Conservation (phyloP, 176 grass and related monocot genomes). For the Musa itinerans region DNA sequence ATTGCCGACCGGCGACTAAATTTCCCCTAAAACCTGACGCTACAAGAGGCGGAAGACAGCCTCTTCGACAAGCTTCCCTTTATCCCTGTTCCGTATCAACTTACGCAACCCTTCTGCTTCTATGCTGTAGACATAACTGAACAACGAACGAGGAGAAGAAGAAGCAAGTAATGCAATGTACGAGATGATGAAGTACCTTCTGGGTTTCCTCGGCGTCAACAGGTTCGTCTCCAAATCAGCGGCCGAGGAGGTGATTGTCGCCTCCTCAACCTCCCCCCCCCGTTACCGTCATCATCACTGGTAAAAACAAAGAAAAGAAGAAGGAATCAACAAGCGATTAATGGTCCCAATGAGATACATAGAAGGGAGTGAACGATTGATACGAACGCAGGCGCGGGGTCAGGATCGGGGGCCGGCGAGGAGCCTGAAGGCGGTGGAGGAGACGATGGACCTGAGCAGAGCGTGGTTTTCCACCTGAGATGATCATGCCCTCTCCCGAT, state of each 20-base stretch:
- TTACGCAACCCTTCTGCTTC: background rate
- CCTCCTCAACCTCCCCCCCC: constrained; percentile 23
- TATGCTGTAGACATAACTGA: too few relatives aligned
- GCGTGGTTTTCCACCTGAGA: constrained; percentile 41
- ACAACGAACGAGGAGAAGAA: background rate
- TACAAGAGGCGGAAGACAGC: too few relatives aligned
- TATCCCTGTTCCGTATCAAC: background rate
- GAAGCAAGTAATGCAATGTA: constrained; percentile 25
- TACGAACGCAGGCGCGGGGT: constrained; percentile 15
- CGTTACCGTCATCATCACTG: constrained; percentile 60
- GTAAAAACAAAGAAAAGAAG: constrained; percentile 9
- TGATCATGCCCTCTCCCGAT: constrained; percentile 61
- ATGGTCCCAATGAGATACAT: background rate
- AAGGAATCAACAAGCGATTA: background rate
- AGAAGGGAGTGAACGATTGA: background rate
- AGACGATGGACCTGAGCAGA: constrained; percentile 35
- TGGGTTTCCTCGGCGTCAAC: constrained; percentile 40
- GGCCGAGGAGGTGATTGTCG: constrained; percentile 42
- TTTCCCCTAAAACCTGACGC: too few relatives aligned
- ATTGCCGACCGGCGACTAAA: too few relatives aligned
- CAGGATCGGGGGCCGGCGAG: constrained; percentile 64
- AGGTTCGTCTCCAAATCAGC: constrained; percentile 76
- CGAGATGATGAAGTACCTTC: constrained; percentile 45
- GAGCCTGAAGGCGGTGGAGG: constrained; percentile 63
- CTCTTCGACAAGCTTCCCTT: too few relatives aligned